Base-by-base conservation (phyloP, 106 monocot species). In the Acanthochlamys bracteata region DNA sequence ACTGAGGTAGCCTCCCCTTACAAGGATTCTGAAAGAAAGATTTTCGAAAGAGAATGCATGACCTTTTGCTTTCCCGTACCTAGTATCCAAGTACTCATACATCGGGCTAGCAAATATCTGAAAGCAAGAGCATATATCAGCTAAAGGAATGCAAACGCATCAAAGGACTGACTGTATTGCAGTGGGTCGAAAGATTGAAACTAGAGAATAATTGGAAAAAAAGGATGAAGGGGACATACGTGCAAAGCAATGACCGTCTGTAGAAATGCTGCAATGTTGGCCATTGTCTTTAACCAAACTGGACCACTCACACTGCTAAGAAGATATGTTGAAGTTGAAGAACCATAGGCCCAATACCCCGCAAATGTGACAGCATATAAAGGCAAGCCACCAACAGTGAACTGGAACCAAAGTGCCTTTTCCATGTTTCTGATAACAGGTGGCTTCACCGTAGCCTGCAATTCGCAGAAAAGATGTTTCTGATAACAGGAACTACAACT, bases 81-180 rank as follows among this genome's bases (percentile, higher is more conserved):
- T 80, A 0, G 96, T 98, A 23, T 98, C 96, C 69, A 98, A 65
- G 67, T 77, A 91, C 57, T 98, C 96, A 41, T 98, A 91, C 87
- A 91, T 91, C 4, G 96, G 96, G 42, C 90, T 91, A 0, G 91
- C 91, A 73, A 98, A 98, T 70, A 98, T 91, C 96, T 98, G 61
- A 7, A 7, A 47, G 10, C 39, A 20, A 56, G 20, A 26, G 57
- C 33, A 33, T 6, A 33, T 33, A 33, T 33, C 33, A 33, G 33
- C 33, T 33, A 33, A 33, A 33, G 4, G 6, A 33, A 33, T 6
- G 33, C 6, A 33, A 33, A 33, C 33, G 33, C 33, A 33, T 33
- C 33, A 33, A 61, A 7, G 47, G 19, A 58, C 2, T 42, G 27
- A 57, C 33, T 4, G 3, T 49, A 49, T 17, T 49, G 12, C 12